These are phyloP conservation scores for Phytophthora hybrid DNA, from an alignment of 352 stramenopile genomes.

Conservation along the genomic window DNA sequence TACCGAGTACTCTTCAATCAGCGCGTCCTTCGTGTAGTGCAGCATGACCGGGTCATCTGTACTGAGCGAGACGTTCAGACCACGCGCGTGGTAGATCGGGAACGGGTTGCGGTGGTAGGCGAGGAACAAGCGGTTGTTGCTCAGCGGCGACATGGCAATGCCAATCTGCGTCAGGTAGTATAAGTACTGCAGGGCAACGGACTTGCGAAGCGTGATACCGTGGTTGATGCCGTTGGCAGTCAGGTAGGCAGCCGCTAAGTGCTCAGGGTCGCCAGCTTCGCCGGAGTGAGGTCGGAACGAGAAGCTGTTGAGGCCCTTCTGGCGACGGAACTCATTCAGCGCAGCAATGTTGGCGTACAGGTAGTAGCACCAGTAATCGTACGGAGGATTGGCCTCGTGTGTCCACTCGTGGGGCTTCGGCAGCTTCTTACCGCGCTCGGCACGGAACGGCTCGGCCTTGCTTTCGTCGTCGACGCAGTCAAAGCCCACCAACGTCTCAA, in stretches of 20 bases:
- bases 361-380: constrained; percentile 98
- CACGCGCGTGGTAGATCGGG: constrained; percentile 95
- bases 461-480: constrained; percentile 99
- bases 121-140: constrained; percentile 97
- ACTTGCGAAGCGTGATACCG: constrained; percentile 98
- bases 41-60: constrained; percentile 99
- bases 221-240: constrained; percentile 98
- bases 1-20: constrained; percentile 97
- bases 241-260: constrained; percentile 93
- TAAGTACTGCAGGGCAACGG: constrained; percentile 97
- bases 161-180: constrained; percentile 99
- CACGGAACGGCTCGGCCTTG: constrained; percentile 90
- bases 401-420: constrained; percentile 90
- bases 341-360: constrained; percentile 97
- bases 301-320: constrained; percentile 93
- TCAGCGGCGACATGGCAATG: constrained; percentile 94
- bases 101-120: constrained; percentile 97
- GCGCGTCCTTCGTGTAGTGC: constrained; percentile 98
- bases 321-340: constrained; percentile 94
- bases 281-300: constrained; percentile 98
- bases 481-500: constrained; percentile 97
- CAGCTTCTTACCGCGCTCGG: constrained; percentile 79
- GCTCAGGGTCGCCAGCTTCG: constrained; percentile 97
- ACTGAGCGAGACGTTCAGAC: constrained; percentile 98
- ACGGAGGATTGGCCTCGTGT: constrained; percentile 91